A percentile compares a stretch with the other conserved stretches of the same genome.
Conservation (phyloP, 2,329 filamentous ascomycete genomes). For the Fusarium dimerum region DNA sequence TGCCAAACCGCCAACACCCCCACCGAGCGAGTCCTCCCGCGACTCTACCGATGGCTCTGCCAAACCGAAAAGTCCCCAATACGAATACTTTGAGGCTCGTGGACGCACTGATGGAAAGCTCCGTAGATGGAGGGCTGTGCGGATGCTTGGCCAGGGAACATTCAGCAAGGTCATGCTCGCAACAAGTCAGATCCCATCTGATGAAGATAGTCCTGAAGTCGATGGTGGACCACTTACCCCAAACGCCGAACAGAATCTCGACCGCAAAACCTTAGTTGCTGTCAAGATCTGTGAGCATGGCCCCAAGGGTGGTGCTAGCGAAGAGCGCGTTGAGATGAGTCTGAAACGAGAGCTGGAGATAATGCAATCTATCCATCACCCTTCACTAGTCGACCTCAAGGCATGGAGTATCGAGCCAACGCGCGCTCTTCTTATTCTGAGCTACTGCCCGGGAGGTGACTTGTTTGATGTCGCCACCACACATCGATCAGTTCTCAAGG, state of each 20-base stretch:
- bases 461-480: constrained; percentile 88
- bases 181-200: constrained; percentile 68
- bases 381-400: constrained; percentile 86
- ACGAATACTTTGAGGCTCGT: constrained; percentile 70
- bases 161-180: constrained; percentile 94
- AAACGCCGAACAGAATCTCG: constrained; percentile 33
- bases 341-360: constrained; percentile 95
- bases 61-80: constrained; percentile 40
- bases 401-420: constrained; percentile 85
- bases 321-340: constrained; percentile 90
- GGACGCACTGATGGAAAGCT: constrained; percentile 69
- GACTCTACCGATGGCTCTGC: constrained; percentile 44
- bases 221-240: constrained; percentile 35
- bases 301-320: constrained; percentile 87
- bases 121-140: constrained; percentile 77
- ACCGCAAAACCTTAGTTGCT: constrained; percentile 83
- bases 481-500: constrained; percentile 66
- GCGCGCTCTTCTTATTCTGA: constrained; percentile 81
- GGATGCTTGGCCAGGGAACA: constrained; percentile 84
- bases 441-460: constrained; percentile 92
- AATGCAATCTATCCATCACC: constrained; percentile 83
- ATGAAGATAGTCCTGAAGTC: constrained; percentile 44
- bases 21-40: constrained; percentile 71
- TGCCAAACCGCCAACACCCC: constrained; percentile 75
- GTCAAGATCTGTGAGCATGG: constrained; percentile 96